Conservation (phyloP, 148 eudicot genomes). For the Cornus kousa region DNA sequence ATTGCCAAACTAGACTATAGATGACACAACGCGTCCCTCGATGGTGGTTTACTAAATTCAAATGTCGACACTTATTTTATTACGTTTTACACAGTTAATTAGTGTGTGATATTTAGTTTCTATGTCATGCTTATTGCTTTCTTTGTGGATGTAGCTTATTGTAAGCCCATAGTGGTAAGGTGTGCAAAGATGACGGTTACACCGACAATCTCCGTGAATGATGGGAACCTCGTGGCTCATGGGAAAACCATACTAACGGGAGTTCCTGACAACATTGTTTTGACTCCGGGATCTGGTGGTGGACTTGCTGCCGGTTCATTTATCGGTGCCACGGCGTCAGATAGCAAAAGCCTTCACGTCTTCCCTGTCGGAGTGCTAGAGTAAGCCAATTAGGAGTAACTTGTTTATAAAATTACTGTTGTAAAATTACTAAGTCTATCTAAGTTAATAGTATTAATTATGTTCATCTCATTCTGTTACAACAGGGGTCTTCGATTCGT, state of each 20-base stretch:
- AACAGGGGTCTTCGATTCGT: slow-evolving; percentile 81
- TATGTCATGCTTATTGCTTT: neutral
- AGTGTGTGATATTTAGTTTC: neutral
- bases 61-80: no score
- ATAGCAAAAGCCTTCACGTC: slow-evolving; percentile 73
- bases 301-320: slow-evolving; percentile 70
- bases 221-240: slow-evolving; percentile 78
- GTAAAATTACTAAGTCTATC: no score
- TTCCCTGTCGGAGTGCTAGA: slow-evolving; percentile 82
- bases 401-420: neutral
- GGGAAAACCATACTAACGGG: slow-evolving; percentile 78
- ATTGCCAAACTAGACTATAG: neutral
- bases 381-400: slow-evolving; percentile 39
- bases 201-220: slow-evolving; percentile 53
- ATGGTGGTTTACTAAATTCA: no score
- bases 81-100: no score
- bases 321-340: slow-evolving; percentile 64
- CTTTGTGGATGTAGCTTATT: slow-evolving; percentile 21
- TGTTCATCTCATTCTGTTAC: slow-evolving; percentile 6
- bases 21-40: neutral
- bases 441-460: neutral
- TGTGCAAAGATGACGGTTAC: slow-evolving; percentile 64
- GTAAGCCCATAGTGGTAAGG: slow-evolving; percentile 15
- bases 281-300: slow-evolving; percentile 62
- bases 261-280: slow-evolving; percentile 70